Percentiles rank a stretch among this genome's conserved stretches.
phyloP scores from a whole-genome alignment of 2,329 filamentous ascomycete genomes.

The Cercospora zeina region DNA sequence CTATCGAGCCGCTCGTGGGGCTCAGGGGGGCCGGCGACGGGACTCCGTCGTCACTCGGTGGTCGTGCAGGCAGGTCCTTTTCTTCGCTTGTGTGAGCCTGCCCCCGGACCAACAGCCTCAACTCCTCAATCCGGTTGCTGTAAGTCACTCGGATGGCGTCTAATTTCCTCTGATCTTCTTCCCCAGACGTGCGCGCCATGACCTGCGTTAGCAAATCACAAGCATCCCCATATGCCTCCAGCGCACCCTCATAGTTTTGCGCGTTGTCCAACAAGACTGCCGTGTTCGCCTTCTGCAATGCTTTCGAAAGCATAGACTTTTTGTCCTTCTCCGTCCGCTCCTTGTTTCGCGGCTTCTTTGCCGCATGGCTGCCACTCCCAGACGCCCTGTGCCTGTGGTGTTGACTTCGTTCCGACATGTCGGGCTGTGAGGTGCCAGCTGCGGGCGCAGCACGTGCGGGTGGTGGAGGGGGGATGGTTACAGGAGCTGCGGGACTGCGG shows the following conservation, averaged over 20 bases:
- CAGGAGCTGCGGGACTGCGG: slow-evolving; percentile 32
- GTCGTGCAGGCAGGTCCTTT: slow-evolving; percentile 75
- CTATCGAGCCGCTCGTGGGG: slow-evolving; percentile 28
- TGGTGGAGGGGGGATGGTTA: slow-evolving; percentile 18
- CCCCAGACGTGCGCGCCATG: slow-evolving; percentile 76
- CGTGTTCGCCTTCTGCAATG: slow-evolving; percentile 91
- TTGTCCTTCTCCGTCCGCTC: slow-evolving; percentile 57
- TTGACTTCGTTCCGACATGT: slow-evolving; percentile 19
- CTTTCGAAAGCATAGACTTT: slow-evolving; percentile 95
- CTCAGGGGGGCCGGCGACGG: slow-evolving; percentile 40
- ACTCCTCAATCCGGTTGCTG: slow-evolving; percentile 81
- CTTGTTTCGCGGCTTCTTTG: slow-evolving; percentile 36
- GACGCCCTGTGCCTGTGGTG: slow-evolving; percentile 12
- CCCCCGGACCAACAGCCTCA: slow-evolving; percentile 67
- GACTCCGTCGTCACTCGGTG: slow-evolving; percentile 61
- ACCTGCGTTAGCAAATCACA: slow-evolving; percentile 86
- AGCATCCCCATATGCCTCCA: slow-evolving; percentile 87
- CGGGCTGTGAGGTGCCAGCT: slow-evolving; percentile 20
- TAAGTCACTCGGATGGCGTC: slow-evolving; percentile 93
- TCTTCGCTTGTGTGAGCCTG: slow-evolving; percentile 50
- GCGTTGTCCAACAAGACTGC: slow-evolving; percentile 95
- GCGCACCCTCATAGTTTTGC: slow-evolving; percentile 87
- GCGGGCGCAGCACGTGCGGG: slow-evolving; percentile 17
- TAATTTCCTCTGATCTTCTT: slow-evolving; percentile 85
- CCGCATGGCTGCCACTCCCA: slow-evolving; percentile 19